Evolutionary conservation across 2,329 filamentous ascomycete species (phyloP).

Genomic region (Hortaea sp.): DNA sequence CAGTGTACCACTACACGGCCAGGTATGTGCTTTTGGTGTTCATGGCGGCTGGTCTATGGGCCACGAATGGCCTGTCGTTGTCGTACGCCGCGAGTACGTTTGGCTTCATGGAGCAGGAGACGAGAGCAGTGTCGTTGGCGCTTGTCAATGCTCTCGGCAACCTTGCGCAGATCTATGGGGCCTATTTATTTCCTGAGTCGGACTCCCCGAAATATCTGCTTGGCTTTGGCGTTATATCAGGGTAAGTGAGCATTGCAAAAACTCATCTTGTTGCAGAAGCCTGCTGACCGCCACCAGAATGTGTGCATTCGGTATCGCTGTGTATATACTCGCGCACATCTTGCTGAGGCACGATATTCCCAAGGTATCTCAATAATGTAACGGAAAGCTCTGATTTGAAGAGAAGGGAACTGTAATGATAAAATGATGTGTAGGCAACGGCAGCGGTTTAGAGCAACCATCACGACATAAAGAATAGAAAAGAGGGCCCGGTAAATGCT

Average conservation of each 20-base stretch:
- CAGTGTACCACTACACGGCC: constrained; percentile 41
- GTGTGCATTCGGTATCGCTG: constrained; percentile 5
- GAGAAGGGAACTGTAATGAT: background rate
- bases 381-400: background rate
- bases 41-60: constrained; percentile 47
- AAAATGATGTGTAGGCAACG: no score
- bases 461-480: no score
- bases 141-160: constrained; percentile 47
- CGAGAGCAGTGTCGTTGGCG: constrained; percentile 43
- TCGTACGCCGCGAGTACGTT: constrained; percentile 45
- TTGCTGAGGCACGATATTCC: constrained; percentile 3
- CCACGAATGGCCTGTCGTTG: constrained; percentile 42
- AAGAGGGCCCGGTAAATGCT: background rate
- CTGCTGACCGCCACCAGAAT: background rate
- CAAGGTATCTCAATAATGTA: background rate
- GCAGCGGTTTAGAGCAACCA: no score
- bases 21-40: constrained; percentile 47
- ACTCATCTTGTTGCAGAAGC: background rate
- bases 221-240: constrained; percentile 25
- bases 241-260: background rate
- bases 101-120: constrained; percentile 35
- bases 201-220: constrained; percentile 42
- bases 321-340: constrained; percentile 2
- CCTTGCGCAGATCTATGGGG: constrained; percentile 46
- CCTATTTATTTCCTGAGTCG: constrained; percentile 39